A percentile compares a stretch with the other conserved stretches of the same genome.
These are phyloP conservation scores for Yamadazyma tumulicola DNA, from an alignment of 805 yeast species.

Conservation along the genomic window DNA sequence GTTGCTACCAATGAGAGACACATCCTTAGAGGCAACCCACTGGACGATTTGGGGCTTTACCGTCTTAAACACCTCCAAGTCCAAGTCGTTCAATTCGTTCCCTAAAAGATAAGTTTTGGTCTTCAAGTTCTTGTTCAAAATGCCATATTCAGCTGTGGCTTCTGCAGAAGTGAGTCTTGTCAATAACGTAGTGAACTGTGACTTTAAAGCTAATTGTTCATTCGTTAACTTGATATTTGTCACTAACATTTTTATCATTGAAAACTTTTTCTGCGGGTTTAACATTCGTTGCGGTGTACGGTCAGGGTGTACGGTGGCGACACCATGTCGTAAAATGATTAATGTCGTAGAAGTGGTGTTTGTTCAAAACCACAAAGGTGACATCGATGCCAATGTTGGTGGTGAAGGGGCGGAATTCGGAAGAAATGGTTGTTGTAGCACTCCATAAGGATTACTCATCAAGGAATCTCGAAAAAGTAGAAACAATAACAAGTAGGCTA, in stretches of 20 bases:
- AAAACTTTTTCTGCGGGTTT: conserved; percentile 4
- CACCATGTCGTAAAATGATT: too few species aligned
- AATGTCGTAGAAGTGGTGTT: too few species aligned
- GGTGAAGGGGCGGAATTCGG: too few species aligned
- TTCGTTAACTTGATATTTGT: conserved; percentile 15
- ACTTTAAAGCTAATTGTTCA: conserved; percentile 64
- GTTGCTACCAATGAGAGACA: conserved; percentile 53
- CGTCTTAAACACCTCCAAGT: conserved; percentile 63
- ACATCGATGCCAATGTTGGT: too few species aligned
- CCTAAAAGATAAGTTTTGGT: conserved; percentile 70
- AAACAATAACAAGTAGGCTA: too few species aligned
- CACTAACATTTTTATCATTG: conserved; percentile 9
- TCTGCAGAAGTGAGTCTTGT: conserved; percentile 37
- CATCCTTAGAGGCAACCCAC: conserved; percentile 38
- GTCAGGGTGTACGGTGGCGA: too few species aligned
- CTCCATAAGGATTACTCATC: too few species aligned
- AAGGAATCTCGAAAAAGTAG: too few species aligned
- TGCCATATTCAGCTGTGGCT: conserved; percentile 34
- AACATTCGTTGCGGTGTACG: too few species aligned
- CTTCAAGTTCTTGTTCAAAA: conserved; percentile 69
- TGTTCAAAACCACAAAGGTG: too few species aligned
- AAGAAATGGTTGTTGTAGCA: too few species aligned
- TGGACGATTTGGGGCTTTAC: conserved; percentile 58
- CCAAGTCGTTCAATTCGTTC: conserved; percentile 64
- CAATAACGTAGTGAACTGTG: conserved; percentile 81